Conservation (phyloP, 352 stramenopile species). For the Globisporangium paddicum region DNA sequence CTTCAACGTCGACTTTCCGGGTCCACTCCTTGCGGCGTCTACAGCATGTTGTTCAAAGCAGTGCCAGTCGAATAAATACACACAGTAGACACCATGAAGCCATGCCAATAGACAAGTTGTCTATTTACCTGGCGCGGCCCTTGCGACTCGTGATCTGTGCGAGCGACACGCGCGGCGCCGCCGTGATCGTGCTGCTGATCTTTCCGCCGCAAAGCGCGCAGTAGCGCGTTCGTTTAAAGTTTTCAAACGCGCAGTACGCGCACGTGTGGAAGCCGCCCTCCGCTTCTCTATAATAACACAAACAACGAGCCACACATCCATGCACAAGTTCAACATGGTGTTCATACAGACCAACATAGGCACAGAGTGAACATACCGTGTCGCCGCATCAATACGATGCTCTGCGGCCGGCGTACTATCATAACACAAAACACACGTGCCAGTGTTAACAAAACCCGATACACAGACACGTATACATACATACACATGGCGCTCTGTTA, state of each 20-base stretch:
- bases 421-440: not conserved
- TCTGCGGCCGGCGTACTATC: conserved; percentile 1
- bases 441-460: too few relatives aligned
- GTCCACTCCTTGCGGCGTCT: conserved; percentile 45
- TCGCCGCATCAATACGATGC: conserved; percentile 4
- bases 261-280: conserved; percentile 3
- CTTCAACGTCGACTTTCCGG: conserved; percentile 47
- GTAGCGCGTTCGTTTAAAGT: conserved; percentile 5
- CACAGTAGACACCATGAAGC: not conserved
- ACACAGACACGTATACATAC: too few relatives aligned
- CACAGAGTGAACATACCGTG: not conserved
- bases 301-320: too few relatives aligned
- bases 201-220: conserved; percentile 8
- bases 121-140: not conserved
- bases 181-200: conserved; percentile 1
- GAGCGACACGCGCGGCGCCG: not conserved
- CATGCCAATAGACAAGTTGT: not conserved
- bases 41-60: not conserved
- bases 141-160: not conserved
- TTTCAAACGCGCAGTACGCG: not conserved
- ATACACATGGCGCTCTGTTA: too few relatives aligned
- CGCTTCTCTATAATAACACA: conserved; percentile 3
- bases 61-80: not conserved
- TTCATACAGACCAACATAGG: too few relatives aligned
- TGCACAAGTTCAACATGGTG: too few relatives aligned